phyloP scores from a whole-genome alignment of 2,329 filamentous ascomycete species.

The Arthroderma sp. region DNA sequence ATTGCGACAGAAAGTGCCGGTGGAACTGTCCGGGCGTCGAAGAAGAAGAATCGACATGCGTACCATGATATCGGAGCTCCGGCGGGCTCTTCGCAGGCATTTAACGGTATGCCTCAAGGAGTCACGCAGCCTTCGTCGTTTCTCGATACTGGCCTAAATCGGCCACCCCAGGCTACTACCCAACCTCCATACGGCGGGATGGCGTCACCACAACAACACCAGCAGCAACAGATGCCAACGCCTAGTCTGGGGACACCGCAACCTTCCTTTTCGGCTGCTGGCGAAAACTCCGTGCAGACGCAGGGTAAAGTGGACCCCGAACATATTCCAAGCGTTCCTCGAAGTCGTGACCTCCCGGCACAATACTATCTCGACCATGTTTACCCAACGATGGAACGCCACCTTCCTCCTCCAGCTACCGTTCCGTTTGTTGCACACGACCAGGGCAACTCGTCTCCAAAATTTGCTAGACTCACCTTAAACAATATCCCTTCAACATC shows the following conservation, averaged over 20 bases:
- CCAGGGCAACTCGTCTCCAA: conserved; percentile 92
- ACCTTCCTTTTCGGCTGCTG: conserved; percentile 26
- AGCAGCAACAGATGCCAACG: conserved; percentile 8
- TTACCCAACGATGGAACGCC: conserved; percentile 91
- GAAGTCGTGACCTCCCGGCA: conserved; percentile 68
- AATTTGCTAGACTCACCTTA: conserved; percentile 78
- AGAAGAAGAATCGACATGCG: conserved; percentile 93
- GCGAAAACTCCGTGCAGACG: conserved; percentile 46
- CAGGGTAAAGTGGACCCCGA: conserved; percentile 75
- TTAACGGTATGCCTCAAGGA: conserved; percentile 52
- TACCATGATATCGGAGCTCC: conserved; percentile 73
- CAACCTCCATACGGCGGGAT: conserved; percentile 22
- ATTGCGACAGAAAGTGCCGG: conserved; percentile 42
- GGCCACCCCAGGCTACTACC: conserved; percentile 18
- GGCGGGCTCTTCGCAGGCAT: conserved; percentile 52
- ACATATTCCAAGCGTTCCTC: conserved; percentile 80
- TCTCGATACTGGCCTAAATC: conserved; percentile 42
- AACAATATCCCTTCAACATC: conserved; percentile 80
- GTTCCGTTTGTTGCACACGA: conserved; percentile 88
- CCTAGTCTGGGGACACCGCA: conserved; percentile 11
- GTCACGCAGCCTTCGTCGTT: conserved; percentile 43
- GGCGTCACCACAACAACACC: conserved; percentile 16
- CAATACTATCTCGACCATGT: conserved; percentile 75
- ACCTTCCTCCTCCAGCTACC: conserved; percentile 76
- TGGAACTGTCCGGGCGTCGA: conserved; percentile 34